Conservation (phyloP, 73 alveolate species). For the Blepharisma stoltei region DNA sequence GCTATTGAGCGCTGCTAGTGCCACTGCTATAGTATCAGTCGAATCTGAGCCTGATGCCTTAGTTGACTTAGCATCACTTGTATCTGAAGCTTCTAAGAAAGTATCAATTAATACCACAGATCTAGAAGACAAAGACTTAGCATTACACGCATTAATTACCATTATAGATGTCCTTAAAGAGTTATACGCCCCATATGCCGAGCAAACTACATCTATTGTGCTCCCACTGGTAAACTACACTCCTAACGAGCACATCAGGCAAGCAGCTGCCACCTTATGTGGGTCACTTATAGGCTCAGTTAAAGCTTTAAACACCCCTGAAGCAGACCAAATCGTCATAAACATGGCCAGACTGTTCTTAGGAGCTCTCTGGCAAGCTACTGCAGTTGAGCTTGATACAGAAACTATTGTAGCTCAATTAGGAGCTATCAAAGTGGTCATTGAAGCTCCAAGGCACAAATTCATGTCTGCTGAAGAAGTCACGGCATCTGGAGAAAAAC, state of each 20-base stretch:
- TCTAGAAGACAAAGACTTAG: constrained; percentile 85
- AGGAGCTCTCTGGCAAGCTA: constrained; percentile 58
- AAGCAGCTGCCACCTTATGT: constrained; percentile 71
- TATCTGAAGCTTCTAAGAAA: constrained; percentile 32
- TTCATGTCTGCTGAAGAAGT: constrained; percentile 30
- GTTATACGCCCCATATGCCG: constrained; percentile 68
- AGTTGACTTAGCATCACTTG: constrained; percentile 48
- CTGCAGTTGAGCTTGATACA: constrained; percentile 67
- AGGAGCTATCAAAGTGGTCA: constrained; percentile 60
- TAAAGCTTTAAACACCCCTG: constrained; percentile 31
- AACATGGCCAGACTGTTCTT: constrained; percentile 44
- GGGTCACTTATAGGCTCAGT: constrained; percentile 70
- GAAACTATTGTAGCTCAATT: constrained; percentile 60
- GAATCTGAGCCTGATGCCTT: constrained; percentile 45
- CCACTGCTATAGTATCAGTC: constrained; percentile 43
- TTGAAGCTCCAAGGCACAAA: constrained; percentile 26
- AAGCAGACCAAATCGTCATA: constrained; percentile 30
- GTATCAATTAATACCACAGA: constrained; percentile 60
- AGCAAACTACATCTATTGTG: constrained; percentile 61
- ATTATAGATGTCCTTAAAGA: constrained; percentile 77
- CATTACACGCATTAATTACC: constrained; percentile 78
- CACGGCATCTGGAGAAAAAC: constrained; percentile 1
- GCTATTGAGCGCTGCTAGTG: constrained; percentile 53
- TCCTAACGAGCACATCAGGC: constrained; percentile 71
- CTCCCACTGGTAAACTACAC: constrained; percentile 58